phyloP scores from a whole-genome alignment of 768 basidiomycete genomes.

The Tricholoma sp. region DNA sequence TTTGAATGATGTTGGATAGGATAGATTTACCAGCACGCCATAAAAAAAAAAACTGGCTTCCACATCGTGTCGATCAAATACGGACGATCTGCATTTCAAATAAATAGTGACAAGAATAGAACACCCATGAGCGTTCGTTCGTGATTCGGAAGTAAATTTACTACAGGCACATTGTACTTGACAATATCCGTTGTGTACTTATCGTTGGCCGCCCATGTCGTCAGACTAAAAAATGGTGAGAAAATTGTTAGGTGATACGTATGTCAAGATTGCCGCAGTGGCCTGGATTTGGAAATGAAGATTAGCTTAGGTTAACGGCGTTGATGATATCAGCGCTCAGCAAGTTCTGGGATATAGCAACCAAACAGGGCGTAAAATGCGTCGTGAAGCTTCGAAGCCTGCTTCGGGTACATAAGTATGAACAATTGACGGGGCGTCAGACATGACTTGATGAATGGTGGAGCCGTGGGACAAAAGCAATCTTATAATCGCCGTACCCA shows the following conservation, averaged over 20 bases:
- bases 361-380: not conserved
- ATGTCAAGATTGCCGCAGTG: not conserved
- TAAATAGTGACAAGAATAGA: too few relatives aligned
- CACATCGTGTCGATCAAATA: too few relatives aligned
- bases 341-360: not conserved
- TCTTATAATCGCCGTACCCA: slow-evolving; percentile 8
- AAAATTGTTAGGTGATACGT: not conserved
- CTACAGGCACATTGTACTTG: too few relatives aligned
- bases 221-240: not conserved
- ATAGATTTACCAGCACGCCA: too few relatives aligned
- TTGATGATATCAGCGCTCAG: not conserved
- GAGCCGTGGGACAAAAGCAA: slow-evolving; percentile 10
- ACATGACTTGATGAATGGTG: slow-evolving; percentile 1
- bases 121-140: too few relatives aligned
- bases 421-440: too few relatives aligned
- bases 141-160: too few relatives aligned
- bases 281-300: not conserved
- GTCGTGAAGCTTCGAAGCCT: not conserved
- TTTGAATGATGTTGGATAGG: too few relatives aligned
- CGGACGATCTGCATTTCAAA: too few relatives aligned
- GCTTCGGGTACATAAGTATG: not conserved
- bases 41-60: too few relatives aligned
- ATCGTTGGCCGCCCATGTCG: not conserved
- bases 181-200: not conserved
- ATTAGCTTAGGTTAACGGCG: not conserved